Evolutionary conservation across 257 asterid genomes (phyloP), one percentile per base, ranked within the genome.

Genomic region (Galeopsis tetrahit): DNA sequence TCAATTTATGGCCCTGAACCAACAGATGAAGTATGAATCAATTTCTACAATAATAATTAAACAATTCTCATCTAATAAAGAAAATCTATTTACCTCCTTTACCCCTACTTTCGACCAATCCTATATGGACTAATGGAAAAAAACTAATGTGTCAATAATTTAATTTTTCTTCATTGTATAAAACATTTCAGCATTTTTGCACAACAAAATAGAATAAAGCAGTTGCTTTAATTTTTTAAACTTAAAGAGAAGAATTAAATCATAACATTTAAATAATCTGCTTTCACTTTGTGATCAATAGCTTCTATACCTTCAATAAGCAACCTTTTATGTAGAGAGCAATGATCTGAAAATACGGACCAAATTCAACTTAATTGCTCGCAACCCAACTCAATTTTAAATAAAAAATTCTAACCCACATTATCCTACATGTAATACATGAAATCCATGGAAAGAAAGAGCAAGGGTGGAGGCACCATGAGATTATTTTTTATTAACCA

Each of bases 31-130:
- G 36, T 42, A 36, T 33, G 67, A 35, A 52, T 52, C 70, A 69
- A 43, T 32, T 55, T 46, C 77, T 40, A 63, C n/a, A 7, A 49
- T 39, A 65, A 48, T 42, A 28, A 59, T 8, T 5, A 57, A 61
- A 64, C 35, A 66, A 73, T 31, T 58, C 44, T 49, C 70, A 32
- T 53, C 63, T 60, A 64, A 61, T 58, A n/a, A 46, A 51, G 51
- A 60, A 60, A 44, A 39, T 57, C 17, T 63, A 34, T 42, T 63
- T 85, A 95, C 98, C 97, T 90, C 91, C 85, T 95, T 95, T 56
- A 95, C 94, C 69, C 93, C 97, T 53, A 92, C 83, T 82, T 81
- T 89, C 31, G 93, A 82, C 99, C 99, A 95, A 34, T 95, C 99
- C 99, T 95, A 71, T 42, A 79, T 42, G 28, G 1, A 21, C 28